Percentiles rank a stretch among this genome's conserved stretches.
These are phyloP conservation scores for Crithidia sp. DNA, from an alignment of 208 protist genomes.

Conservation along the genomic window DNA sequence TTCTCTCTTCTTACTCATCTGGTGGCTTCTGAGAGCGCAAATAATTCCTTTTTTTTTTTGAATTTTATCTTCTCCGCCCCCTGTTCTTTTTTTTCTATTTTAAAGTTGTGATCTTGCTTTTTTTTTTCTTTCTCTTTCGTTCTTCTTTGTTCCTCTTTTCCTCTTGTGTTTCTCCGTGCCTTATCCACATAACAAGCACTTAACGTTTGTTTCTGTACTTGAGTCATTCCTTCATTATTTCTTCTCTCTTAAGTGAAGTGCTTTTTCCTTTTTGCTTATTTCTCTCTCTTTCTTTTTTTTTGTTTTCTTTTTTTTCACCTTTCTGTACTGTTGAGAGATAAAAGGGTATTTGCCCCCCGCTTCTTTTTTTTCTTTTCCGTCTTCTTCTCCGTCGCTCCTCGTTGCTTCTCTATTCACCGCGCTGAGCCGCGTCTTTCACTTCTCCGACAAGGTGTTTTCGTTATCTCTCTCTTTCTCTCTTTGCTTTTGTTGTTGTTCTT, in stretches of 20 bases:
- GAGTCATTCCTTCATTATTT: too few species aligned
- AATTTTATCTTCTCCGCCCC: not conserved
- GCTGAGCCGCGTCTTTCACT: not conserved
- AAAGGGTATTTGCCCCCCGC: not conserved
- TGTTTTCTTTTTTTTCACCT: not conserved
- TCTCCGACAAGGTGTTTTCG: not conserved
- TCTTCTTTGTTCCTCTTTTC: not conserved
- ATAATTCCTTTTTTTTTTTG: not conserved
- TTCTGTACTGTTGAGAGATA: not conserved
- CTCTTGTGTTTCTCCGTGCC: not conserved
- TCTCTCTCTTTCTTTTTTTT: not conserved
- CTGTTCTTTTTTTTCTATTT: not conserved
- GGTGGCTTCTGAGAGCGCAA: too few species aligned
- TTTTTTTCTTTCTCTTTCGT: not conserved
- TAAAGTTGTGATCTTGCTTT: not conserved
- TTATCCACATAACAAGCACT: not conserved
- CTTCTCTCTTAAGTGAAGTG: too few species aligned
- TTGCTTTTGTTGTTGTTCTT: not conserved
- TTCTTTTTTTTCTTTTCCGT: not conserved
- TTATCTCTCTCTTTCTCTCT: not conserved
- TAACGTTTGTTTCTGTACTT: too few species aligned
- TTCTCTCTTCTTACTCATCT: too few species aligned
- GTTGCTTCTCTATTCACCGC: slow-evolving; percentile 11
- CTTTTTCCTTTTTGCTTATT: too few species aligned
- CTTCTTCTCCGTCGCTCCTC: not conserved